A percentile compares a stretch with the other conserved stretches of the same genome.
phyloP scores from a whole-genome alignment of 2,329 filamentous ascomycete species.

The Calonectria multiphialidica region DNA sequence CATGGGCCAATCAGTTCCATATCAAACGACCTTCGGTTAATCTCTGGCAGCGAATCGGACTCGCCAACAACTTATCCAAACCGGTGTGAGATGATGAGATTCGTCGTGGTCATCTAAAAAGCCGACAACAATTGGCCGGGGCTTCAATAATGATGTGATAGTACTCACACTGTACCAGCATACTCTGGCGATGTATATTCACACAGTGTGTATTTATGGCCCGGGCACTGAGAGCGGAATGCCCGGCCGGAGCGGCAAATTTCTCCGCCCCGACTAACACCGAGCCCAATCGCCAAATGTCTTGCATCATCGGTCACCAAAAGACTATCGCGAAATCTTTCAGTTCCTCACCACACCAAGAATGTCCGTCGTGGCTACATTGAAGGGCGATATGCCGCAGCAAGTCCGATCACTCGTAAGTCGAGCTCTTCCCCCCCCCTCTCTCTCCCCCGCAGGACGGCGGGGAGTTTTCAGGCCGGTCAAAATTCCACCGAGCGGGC shows the following conservation, averaged over 20 bases:
- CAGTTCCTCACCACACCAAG: conserved; percentile 46
- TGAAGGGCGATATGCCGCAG: conserved; percentile 67
- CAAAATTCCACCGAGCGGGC: conserved; percentile 22
- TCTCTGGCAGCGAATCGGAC: neutral
- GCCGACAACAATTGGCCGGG: neutral
- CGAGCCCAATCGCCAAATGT: conserved; percentile 41
- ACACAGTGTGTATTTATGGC: neutral
- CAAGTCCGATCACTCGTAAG: conserved; percentile 69
- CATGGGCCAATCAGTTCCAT: neutral
- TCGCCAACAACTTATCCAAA: neutral
- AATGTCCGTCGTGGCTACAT: conserved; percentile 54
- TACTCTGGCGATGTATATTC: neutral
- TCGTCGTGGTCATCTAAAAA: neutral
- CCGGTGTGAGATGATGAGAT: neutral
- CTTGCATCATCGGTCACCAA: conserved; percentile 45
- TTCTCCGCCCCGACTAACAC: conserved; percentile 53
- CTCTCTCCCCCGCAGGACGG: neutral
- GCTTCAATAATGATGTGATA: no score
- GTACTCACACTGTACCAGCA: conserved; percentile 4
- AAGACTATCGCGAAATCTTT: conserved; percentile 37
- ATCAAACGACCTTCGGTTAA: neutral
- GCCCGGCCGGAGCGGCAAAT: conserved; percentile 45
- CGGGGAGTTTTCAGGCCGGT: neutral
- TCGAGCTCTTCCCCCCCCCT: conserved; percentile 37
- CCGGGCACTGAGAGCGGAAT: neutral